These are phyloP conservation scores for Arxiozyma slooffiae DNA, from an alignment of 1,139 yeast genomes.

Conservation along the genomic window DNA sequence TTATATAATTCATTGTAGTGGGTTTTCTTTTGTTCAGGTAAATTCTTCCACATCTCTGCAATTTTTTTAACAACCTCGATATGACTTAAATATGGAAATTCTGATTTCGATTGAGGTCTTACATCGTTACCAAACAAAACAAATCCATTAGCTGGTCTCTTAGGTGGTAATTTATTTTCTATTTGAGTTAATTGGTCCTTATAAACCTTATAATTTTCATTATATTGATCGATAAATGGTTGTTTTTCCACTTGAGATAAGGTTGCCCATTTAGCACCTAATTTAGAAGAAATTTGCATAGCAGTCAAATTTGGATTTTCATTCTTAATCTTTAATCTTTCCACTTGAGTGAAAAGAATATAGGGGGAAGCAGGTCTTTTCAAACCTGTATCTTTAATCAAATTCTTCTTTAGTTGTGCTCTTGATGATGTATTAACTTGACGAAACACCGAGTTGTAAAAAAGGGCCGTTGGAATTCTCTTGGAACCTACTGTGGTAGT, in stretches of 20 bases:
- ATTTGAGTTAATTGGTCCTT: conserved; percentile 5
- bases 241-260: conserved; percentile 20
- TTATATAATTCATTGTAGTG: conserved; percentile 16
- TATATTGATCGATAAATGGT: conserved; percentile 9
- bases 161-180: conserved; percentile 20
- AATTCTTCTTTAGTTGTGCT: background rate
- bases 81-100: conserved; percentile 17
- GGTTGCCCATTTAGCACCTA: conserved; percentile 25
- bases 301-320: conserved; percentile 18
- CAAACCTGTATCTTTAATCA: conserved; percentile 15
- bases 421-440: background rate
- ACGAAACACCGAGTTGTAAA: background rate
- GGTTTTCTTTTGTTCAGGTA: conserved; percentile 12
- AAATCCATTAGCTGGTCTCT: conserved; percentile 24
- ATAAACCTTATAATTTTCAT: conserved; percentile 9
- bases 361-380: conserved; percentile 27
- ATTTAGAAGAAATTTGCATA: conserved; percentile 17
- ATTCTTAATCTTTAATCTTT: conserved; percentile 13
- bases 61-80: conserved; percentile 17
- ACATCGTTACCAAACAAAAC: conserved; percentile 16
- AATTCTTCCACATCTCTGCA: conserved; percentile 20
- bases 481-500: background rate
- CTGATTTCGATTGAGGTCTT: conserved; percentile 11
- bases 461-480: background rate
- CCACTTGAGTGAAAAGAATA: conserved; percentile 14